Evolutionary conservation across 2,329 filamentous ascomycete genomes (phyloP).

Genomic region (Aspergillus tamarii): DNA sequence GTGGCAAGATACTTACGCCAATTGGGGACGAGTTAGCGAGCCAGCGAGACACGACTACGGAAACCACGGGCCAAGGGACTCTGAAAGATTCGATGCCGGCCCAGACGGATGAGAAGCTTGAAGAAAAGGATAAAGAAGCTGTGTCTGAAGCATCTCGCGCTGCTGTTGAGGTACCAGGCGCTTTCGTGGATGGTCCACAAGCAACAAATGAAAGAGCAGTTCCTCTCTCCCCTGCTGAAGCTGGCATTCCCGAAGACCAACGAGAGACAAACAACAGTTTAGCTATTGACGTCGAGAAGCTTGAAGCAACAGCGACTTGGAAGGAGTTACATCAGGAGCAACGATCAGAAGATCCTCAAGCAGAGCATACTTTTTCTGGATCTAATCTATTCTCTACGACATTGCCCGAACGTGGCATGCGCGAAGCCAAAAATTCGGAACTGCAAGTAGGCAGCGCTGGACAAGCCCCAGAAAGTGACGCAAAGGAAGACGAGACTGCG

Average conservation of each 20-base stretch:
- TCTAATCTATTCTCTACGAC: not conserved
- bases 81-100: not conserved
- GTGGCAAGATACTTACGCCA: not conserved
- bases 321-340: conserved; percentile 29
- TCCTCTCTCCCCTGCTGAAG: conserved; percentile 2
- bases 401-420: not conserved
- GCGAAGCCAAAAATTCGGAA: not conserved
- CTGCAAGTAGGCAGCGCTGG: not conserved
- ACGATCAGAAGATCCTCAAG: conserved; percentile 2
- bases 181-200: conserved; percentile 9
- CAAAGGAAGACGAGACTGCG: not conserved
- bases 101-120: not conserved
- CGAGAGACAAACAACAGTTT: too few relatives aligned
- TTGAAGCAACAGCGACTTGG: conserved; percentile 13
- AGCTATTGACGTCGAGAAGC: conserved; percentile 2
- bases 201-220: conserved; percentile 25
- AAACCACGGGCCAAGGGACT: not conserved
- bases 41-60: not conserved
- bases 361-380: not conserved
- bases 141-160: not conserved
- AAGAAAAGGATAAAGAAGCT: conserved; percentile 1
- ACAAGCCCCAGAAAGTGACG: not conserved
- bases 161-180: not conserved
- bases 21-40: not conserved
- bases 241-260: not conserved